These are phyloP conservation scores for Claviceps sp. DNA, from an alignment of 2,329 filamentous ascomycete species.

Conservation along the genomic window DNA sequence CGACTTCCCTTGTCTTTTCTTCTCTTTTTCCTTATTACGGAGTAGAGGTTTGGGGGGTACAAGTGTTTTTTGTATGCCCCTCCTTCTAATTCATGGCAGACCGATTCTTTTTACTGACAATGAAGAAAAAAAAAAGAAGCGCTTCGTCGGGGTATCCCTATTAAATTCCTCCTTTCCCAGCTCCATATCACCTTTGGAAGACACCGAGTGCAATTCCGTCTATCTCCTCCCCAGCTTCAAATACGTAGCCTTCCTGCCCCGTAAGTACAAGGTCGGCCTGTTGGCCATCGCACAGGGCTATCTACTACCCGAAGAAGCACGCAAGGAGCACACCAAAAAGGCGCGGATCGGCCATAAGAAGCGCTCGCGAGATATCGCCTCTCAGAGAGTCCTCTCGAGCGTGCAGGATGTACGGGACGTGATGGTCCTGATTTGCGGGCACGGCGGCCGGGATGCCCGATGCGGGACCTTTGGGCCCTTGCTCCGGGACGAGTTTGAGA, in stretches of 20 bases:
- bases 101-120: not conserved
- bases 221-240: slow-evolving; percentile 76
- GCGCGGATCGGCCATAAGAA: slow-evolving; percentile 44
- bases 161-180: slow-evolving; percentile 64
- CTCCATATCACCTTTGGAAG: slow-evolving; percentile 28
- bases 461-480: slow-evolving; percentile 73
- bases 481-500: slow-evolving; percentile 56
- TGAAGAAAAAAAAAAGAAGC: slow-evolving; percentile 33
- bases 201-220: slow-evolving; percentile 45
- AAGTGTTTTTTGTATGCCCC: too few relatives aligned
- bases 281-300: slow-evolving; percentile 50
- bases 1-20: not conserved
- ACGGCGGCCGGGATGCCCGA: slow-evolving; percentile 65
- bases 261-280: slow-evolving; percentile 41
- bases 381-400: slow-evolving; percentile 35
- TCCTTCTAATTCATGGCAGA: too few relatives aligned
- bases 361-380: slow-evolving; percentile 36
- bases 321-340: slow-evolving; percentile 46
- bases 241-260: slow-evolving; percentile 60
- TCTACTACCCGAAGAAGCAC: slow-evolving; percentile 48
- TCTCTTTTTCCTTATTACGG: not conserved
- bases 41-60: too few relatives aligned
- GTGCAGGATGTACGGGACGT: slow-evolving; percentile 53
- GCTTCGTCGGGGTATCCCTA: slow-evolving; percentile 68
- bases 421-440: slow-evolving; percentile 77